phyloP scores from a whole-genome alignment of 768 basidiomycete genomes.

The Polyporus arcularius region DNA sequence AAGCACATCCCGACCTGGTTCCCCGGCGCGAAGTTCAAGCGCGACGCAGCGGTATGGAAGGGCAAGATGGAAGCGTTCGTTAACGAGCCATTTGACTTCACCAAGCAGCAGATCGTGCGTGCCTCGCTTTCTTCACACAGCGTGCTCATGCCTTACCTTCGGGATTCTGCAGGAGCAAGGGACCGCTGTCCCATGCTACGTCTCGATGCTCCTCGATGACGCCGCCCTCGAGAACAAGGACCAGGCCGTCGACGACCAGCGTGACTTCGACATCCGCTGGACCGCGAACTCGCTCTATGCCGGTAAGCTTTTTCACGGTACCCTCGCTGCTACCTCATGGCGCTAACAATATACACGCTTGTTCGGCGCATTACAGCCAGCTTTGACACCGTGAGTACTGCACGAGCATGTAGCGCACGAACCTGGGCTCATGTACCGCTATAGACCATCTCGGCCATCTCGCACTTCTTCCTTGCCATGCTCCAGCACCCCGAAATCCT shows the following conservation, averaged over 20 bases:
- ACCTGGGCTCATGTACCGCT: not conserved
- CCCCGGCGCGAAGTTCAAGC: constrained; percentile 30
- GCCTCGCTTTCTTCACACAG: not conserved
- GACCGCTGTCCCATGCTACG: constrained; percentile 41
- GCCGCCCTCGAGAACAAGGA: constrained; percentile 30
- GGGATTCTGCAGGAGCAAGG: constrained; percentile 34
- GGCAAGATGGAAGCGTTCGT: constrained; percentile 19
- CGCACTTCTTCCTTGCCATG: constrained; percentile 70
- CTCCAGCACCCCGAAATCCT: constrained; percentile 58
- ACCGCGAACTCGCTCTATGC: constrained; percentile 84
- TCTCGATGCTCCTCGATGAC: constrained; percentile 57
- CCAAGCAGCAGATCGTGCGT: constrained; percentile 18
- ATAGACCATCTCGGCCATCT: constrained; percentile 55
- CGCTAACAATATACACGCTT: constrained; percentile 25
- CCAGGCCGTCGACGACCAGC: constrained; percentile 32
- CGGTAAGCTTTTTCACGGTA: constrained; percentile 27
- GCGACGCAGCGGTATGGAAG: constrained; percentile 21
- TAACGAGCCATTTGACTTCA: constrained; percentile 16
- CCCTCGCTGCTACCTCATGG: constrained; percentile 30
- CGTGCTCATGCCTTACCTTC: not conserved
- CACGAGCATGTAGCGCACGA: constrained; percentile 7
- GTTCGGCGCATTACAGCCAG: constrained; percentile 40
- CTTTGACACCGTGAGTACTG: constrained; percentile 55
- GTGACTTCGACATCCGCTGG: constrained; percentile 75
- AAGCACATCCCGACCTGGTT: constrained; percentile 32